A percentile compares a stretch with the other conserved stretches of the same genome.
Evolutionary conservation across 2,329 filamentous ascomycete genomes (phyloP).

Genomic region (Cordyceps sp.): DNA sequence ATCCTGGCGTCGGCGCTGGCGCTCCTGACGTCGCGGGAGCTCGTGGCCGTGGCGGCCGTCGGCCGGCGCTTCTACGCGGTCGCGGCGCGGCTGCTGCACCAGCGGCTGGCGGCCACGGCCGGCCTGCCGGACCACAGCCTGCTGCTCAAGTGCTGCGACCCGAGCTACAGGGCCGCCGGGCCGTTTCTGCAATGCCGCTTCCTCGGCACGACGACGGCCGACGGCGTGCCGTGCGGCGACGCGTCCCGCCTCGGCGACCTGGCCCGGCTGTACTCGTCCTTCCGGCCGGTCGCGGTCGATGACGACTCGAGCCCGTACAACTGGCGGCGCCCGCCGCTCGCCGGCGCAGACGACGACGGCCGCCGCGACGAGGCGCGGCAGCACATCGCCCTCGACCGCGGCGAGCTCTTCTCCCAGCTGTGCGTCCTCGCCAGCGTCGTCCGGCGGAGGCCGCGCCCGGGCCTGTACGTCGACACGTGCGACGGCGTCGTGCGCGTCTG

Average conservation of each 20-base stretch:
- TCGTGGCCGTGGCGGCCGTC: conserved; percentile 39
- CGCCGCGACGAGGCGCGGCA: conserved; percentile 37
- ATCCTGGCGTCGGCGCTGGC: conserved; percentile 19
- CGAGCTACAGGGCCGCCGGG: conserved; percentile 48
- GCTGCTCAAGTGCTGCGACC: conserved; percentile 66
- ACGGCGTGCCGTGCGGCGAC: conserved; percentile 3
- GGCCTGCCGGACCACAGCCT: conserved; percentile 32
- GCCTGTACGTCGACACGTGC: conserved; percentile 47
- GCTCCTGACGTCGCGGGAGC: conserved; percentile 27
- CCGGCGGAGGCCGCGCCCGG: conserved; percentile 42
- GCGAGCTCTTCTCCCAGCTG: conserved; percentile 61
- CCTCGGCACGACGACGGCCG: conserved; percentile 31
- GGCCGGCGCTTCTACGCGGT: conserved; percentile 48
- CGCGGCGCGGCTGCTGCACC: conserved; percentile 45
- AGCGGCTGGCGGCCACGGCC: conserved; percentile 32
- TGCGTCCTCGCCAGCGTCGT: conserved; percentile 53
- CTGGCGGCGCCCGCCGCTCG: too few relatives aligned
- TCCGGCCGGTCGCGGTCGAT: conserved; percentile 44
- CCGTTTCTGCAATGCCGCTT: conserved; percentile 53
- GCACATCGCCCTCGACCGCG: conserved; percentile 46
- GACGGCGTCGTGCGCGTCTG: conserved; percentile 56
- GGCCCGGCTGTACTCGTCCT: conserved; percentile 49
- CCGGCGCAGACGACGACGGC: too few relatives aligned
- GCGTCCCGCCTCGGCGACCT: conserved; percentile 21
- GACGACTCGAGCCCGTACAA: too few relatives aligned